Conservation (phyloP, 345 rosid species). For the Dipteronia sinensis region DNA sequence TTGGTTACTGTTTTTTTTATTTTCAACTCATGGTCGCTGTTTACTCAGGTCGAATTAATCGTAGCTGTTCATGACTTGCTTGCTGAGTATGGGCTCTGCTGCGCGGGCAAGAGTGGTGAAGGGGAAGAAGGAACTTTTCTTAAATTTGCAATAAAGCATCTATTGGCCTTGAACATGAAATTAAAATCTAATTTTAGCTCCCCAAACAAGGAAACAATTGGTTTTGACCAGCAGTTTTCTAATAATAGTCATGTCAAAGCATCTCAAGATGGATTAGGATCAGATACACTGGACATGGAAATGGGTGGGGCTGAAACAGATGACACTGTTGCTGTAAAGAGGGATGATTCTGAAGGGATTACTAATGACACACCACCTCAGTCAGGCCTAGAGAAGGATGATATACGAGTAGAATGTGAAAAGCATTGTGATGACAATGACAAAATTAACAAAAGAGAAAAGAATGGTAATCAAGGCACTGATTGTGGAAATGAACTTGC, state of each 20-base stretch:
- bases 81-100: constrained; percentile 93
- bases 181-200: constrained; percentile 66
- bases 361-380: constrained; percentile 22
- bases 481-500: constrained; percentile 50
- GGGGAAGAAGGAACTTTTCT: constrained; percentile 94
- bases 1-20: constrained; percentile 1
- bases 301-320: constrained; percentile 36
- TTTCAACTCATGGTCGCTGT: constrained; percentile 12
- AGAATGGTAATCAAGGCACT: constrained; percentile 29
- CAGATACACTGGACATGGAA: constrained; percentile 39
- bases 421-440: constrained; percentile 32
- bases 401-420: constrained; percentile 26
- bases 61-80: constrained; percentile 87
- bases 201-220: constrained; percentile 45
- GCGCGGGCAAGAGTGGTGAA: constrained; percentile 70
- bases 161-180: constrained; percentile 88
- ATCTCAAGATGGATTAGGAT: constrained; percentile 36
- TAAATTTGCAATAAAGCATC: constrained; percentile 92
- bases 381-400: constrained; percentile 28
- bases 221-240: constrained; percentile 34
- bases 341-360: constrained; percentile 43
- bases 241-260: constrained; percentile 31
- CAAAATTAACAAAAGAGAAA: constrained; percentile 36
- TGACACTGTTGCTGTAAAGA: constrained; percentile 34
- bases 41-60: constrained; percentile 77